Evolutionary conservation across 257 asterid genomes (phyloP).

Genomic region (Echium plantagineum): DNA sequence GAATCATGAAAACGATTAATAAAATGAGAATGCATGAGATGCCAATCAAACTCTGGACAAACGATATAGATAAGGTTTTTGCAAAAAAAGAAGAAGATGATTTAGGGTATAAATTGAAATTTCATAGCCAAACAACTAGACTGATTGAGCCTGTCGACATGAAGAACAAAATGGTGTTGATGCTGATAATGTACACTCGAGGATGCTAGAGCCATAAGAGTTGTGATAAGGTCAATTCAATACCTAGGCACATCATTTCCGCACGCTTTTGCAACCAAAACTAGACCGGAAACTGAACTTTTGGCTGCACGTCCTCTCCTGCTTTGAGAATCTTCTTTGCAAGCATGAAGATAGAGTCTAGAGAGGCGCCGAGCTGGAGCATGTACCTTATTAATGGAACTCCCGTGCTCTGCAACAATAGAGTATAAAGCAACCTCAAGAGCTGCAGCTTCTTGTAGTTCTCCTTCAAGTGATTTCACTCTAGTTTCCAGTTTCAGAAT

Average conservation of each 20-base stretch:
- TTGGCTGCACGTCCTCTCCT: slow-evolving; percentile 50
- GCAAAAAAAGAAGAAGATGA: neutral
- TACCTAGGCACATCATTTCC: slow-evolving; percentile 89
- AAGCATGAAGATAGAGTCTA: slow-evolving; percentile 63
- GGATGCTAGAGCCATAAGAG: neutral
- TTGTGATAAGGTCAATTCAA: slow-evolving; percentile 1
- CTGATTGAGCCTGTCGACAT: neutral
- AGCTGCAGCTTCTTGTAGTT: slow-evolving; percentile 75
- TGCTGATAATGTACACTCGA: neutral
- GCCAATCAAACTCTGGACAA: no score
- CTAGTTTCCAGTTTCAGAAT: slow-evolving; percentile 41
- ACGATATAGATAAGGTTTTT: neutral
- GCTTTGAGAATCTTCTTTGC: slow-evolving; percentile 30
- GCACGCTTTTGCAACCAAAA: slow-evolving; percentile 69
- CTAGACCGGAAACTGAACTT: slow-evolving; percentile 60
- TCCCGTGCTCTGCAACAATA: slow-evolving; percentile 76
- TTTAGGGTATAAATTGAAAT: neutral
- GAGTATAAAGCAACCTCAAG: slow-evolving; percentile 65
- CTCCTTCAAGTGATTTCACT: slow-evolving; percentile 49
- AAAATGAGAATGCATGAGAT: neutral
- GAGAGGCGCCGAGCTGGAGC: slow-evolving; percentile 85
- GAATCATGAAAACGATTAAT: slow-evolving; percentile 8
- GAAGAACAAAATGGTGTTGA: neutral
- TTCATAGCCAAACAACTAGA: neutral
- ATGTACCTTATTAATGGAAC: slow-evolving; percentile 67